Evolutionary conservation across 2,329 filamentous ascomycete genomes (phyloP).

Genomic region (Curvularia sp.): DNA sequence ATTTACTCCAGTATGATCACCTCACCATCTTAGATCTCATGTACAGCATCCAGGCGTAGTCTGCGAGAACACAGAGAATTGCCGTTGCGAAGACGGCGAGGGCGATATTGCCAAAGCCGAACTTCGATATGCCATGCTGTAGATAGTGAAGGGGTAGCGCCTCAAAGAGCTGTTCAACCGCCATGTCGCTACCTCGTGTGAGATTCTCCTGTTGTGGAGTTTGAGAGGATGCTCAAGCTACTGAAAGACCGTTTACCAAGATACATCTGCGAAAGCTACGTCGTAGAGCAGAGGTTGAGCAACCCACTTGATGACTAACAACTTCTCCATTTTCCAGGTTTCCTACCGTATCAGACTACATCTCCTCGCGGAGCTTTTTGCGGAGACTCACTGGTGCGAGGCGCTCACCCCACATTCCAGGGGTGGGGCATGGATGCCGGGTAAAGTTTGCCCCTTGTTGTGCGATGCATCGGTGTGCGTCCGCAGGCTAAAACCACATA

Average conservation of each 20-base stretch:
- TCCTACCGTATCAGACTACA: not conserved
- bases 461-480: not conserved
- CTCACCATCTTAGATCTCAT: constrained; percentile 57
- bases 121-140: constrained; percentile 43
- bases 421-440: constrained; percentile 39
- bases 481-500: not conserved
- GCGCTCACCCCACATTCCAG: constrained; percentile 36
- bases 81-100: constrained; percentile 33
- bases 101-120: constrained; percentile 32
- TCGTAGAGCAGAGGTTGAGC: too few relatives aligned
- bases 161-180: constrained; percentile 41
- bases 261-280: not conserved
- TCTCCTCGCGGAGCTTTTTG: not conserved
- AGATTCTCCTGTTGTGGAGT: not conserved
- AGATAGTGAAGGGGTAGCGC: constrained; percentile 38
- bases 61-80: constrained; percentile 40
- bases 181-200: constrained; percentile 25
- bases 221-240: not conserved
- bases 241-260: not conserved
- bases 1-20: not conserved
- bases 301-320: not conserved
- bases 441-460: constrained; percentile 20
- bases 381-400: constrained; percentile 1
- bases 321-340: not conserved
- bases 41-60: constrained; percentile 60